Base-by-base conservation (phyloP, 352 stramenopile genomes). In the Phytophthora hibernalis region DNA sequence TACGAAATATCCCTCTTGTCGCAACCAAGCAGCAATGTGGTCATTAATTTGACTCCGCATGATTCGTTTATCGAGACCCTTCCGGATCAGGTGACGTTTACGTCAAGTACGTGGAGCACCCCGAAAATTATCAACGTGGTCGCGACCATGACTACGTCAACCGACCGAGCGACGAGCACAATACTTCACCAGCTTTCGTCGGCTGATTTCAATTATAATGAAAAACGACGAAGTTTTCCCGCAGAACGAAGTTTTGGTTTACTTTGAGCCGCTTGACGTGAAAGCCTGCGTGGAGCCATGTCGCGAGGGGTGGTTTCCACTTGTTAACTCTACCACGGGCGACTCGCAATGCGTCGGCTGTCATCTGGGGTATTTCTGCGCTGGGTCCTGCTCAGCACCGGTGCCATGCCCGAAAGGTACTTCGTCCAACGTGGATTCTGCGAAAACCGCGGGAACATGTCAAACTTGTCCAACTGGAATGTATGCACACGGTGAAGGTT, bases 1-100 rank as follows among this genome's bases (percentile, higher is more conserved):
- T 91, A 91, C 52, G 54, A 75, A 13, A 73, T 91, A 7, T 70
- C 61, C 13, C 55, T 91, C 6, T 37, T 78, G 18, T 86, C 78
- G 3, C 65, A 83, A 31, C 82, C 82, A 11, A 77, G 24, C 6
- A 71, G 45, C 26, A 61, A 70, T 13, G 82, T 91, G 12, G 43
- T 62, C 0, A 47, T 91, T 26, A 50, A 69, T 28, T 48, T 87
- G 24, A n/a, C 51, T 0, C 69, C 79, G 0, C 20, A 47, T 5
- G 57, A 76, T 15, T 43, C 59, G 2, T 77, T 78, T 48, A 63
- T 91, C 22, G 49, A 67, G 21, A 48, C 65, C 1, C 47, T 54
- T 21, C 77, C 75, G 12, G 62, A 61, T 26, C 48, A 66, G 45
- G 18, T 87, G 18, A 55, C 70, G 13, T 89, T 90, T 52, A 76